phyloP scores from a whole-genome alignment of 495 filamentous ascomycete genomes.

The Immersiella caudata region DNA sequence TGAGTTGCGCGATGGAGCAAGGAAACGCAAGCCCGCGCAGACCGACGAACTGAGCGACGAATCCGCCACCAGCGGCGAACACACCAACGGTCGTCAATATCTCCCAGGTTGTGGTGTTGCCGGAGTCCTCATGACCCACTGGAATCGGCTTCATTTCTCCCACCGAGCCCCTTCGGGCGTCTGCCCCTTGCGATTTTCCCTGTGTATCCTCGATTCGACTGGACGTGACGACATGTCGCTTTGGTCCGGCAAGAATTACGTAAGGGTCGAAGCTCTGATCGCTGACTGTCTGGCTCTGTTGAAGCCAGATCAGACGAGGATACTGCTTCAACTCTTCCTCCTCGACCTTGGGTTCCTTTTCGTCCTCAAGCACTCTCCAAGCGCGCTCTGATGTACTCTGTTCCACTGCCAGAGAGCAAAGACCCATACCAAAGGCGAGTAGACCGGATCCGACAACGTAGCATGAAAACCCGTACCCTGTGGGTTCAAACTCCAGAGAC shows the following conservation, averaged over 20 bases:
- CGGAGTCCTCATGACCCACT: too few species aligned
- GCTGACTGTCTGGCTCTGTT: conserved; percentile 1
- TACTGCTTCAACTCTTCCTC: not conserved
- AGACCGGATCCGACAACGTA: conserved; percentile 8
- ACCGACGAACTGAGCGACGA: conserved; percentile 2
- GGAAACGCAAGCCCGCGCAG: conserved; percentile 1
- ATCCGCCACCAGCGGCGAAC: not conserved
- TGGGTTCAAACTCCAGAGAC: not conserved
- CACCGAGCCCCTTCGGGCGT: not conserved
- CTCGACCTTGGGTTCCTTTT: not conserved
- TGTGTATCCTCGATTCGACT: not conserved
- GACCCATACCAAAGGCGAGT: not conserved
- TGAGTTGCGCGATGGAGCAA: conserved; percentile 5
- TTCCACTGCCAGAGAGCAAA: not conserved
- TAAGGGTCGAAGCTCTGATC: not conserved
- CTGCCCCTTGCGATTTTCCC: not conserved
- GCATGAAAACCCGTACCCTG: not conserved
- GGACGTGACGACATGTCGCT: conserved; percentile 4
- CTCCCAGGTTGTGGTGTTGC: not conserved
- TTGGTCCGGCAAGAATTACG: conserved; percentile 1
- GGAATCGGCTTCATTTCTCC: too few species aligned
- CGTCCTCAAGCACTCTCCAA: conserved; percentile 4
- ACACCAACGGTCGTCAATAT: not conserved
- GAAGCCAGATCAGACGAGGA: conserved; percentile 9
- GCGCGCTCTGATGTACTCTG: conserved; percentile 5